Base-by-base conservation (phyloP, 73 alveolate species). In the Stentor coeruleus region DNA sequence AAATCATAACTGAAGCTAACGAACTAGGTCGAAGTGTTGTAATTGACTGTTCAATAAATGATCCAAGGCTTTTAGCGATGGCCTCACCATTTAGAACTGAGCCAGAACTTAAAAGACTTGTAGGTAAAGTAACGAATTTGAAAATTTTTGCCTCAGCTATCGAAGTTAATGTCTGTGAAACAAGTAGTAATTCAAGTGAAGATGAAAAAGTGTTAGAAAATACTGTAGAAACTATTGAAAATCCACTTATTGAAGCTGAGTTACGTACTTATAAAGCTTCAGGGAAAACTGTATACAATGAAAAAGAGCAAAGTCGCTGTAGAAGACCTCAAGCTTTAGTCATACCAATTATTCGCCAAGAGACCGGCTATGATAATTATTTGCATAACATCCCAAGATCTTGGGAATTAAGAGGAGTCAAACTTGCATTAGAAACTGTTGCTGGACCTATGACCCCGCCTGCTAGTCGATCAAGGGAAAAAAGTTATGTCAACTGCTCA, bases 11-110 rank as follows among this genome's bases (percentile, higher is more conserved):
- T 49, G 66, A 49, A 49, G 66, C 66, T 6, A 49, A 49, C 20
- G 66, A 49, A 11, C 20, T 49, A 20, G 66, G 66, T 11, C 6
- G 20, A 49, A 49, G 28, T 6, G 66, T 49, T 49, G 20, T 49
- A 11, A 20, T 49, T 20, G 66, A 49, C 66, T 49, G 66, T 20
- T 49, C 66, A 11, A 20, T 49, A 20, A 49, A 49, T 49, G 66
- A 49, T 49, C 66, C 66, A 11, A 6, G 66, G 20, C 66, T 49
- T 49, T 49, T 49, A 49, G 66, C 66, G 6, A 49, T 66, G 37
- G 79, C 79, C 11, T 66, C 79, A 28, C 79, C 79, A 20, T 66
- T 66, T 33, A 20, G 79, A 2, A 66, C 79, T 0, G 79, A 66
- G 37, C 79, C 79, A 66, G 2, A 20, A 0, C 26, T 11, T 11